These are phyloP conservation scores for Chlorella vulgaris DNA, from an alignment of 139 green algal genomes.

Conservation along the genomic window DNA sequence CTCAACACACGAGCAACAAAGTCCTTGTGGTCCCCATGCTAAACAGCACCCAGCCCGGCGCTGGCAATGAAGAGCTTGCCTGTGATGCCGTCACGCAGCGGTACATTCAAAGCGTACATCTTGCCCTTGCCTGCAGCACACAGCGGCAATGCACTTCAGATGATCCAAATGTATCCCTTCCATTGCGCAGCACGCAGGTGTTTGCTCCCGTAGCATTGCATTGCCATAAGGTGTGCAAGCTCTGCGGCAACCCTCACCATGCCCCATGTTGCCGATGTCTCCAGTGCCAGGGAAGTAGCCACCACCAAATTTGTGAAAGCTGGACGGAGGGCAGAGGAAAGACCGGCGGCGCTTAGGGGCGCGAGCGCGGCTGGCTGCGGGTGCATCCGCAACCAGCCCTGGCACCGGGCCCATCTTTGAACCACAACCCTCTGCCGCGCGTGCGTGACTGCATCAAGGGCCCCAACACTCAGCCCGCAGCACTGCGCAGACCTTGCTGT, in stretches of 20 bases:
- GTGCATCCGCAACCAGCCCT: no score
- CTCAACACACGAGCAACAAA: background rate
- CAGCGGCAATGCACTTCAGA: background rate
- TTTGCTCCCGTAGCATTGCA: background rate
- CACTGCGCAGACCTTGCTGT: background rate
- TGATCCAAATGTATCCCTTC: background rate
- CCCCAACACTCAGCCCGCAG: no score
- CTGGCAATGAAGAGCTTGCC: constrained; percentile 64
- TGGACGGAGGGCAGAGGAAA: background rate
- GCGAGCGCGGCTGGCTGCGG: background rate
- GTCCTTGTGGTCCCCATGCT: background rate
- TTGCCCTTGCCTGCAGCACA: constrained; percentile 35
- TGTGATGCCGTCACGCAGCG: constrained; percentile 86
- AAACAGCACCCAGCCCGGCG: background rate
- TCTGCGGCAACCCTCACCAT: constrained; percentile 33
- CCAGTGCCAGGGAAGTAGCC: constrained; percentile 96
- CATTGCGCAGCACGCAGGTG: background rate
- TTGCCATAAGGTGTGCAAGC: background rate
- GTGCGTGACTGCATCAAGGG: no score
- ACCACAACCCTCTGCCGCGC: no score
- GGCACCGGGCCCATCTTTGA: no score
- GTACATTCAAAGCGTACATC: constrained; percentile 61
- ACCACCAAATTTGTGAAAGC: constrained; percentile 91
- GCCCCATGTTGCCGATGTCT: constrained; percentile 80
- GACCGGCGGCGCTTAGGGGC: background rate